phyloP scores from a whole-genome alignment of 371 early-diverging fungal genomes.

The Rhizopus arrhizus region DNA sequence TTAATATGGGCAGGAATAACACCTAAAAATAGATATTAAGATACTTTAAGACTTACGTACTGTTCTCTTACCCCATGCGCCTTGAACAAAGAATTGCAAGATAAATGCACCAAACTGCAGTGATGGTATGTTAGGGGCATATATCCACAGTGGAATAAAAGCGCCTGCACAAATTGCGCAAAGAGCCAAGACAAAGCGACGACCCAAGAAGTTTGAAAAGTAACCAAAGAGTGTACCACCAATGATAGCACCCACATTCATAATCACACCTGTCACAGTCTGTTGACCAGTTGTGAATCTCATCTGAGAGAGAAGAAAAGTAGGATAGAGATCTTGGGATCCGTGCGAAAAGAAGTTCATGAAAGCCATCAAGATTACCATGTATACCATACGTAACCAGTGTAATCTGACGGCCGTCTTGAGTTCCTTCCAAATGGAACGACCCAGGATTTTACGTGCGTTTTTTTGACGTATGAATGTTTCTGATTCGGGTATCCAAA shows the following conservation, averaged over 20 bases:
- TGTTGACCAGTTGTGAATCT: slow-evolving; percentile 55
- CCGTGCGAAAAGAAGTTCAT: slow-evolving; percentile 75
- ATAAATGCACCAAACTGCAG: slow-evolving; percentile 64
- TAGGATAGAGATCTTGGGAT: slow-evolving; percentile 74
- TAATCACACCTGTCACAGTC: slow-evolving; percentile 63
- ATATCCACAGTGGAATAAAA: slow-evolving; percentile 72
- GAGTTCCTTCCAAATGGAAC: slow-evolving; percentile 44
- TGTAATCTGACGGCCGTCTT: slow-evolving; percentile 53
- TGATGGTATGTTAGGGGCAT: slow-evolving; percentile 47
- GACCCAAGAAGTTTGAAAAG: slow-evolving; percentile 70
- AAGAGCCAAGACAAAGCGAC: slow-evolving; percentile 54
- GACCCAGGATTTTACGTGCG: slow-evolving; percentile 35
- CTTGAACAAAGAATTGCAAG: slow-evolving; percentile 67
- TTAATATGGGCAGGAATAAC: slow-evolving; percentile 71
- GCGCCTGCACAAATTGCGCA: slow-evolving; percentile 57
- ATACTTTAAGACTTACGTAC: background rate
- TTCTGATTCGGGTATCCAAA: slow-evolving; percentile 69
- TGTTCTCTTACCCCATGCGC: slow-evolving; percentile 61
- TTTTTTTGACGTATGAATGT: slow-evolving; percentile 51
- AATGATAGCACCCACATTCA: slow-evolving; percentile 67
- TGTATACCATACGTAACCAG: slow-evolving; percentile 64
- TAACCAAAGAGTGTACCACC: slow-evolving; percentile 69
- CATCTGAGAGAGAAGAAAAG: slow-evolving; percentile 61
- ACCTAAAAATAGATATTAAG: slow-evolving; percentile 13
- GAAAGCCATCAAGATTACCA: slow-evolving; percentile 61